Evolutionary conservation across 345 rosid genomes (phyloP), one percentile per base, ranked within the genome.

Genomic region (Brassica carinata): DNA sequence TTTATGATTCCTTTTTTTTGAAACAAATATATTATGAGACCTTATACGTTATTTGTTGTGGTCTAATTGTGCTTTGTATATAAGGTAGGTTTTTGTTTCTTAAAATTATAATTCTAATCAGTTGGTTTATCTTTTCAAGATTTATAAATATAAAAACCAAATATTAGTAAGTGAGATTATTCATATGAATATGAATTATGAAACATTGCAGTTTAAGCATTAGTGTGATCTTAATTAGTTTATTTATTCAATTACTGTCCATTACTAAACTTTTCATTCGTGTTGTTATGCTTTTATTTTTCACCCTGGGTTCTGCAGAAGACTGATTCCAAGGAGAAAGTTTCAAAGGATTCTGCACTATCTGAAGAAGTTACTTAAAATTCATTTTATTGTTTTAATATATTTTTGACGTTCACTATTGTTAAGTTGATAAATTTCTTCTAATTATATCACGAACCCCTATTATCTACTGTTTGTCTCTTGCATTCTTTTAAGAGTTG

Each of bases 261-360:
- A 62, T 62, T 34, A 69, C 0, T 75, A 75, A 29, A 71, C 70
- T 4, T 59, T 67, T 59, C 33, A 62, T 34, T 48, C 15, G 2
- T 27, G 5, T 55, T 75, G 53, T 40, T 70, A 62, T 38, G 6
- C 4, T 63, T 69, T 11, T 75, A 75, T 17, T 64, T 38, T 81
- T 64, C 80, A 81, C 80, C 6, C 10, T 69, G 51, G 6, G 8
- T 14, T 69, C 79, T 13, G 36, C 51, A 61, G 76, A 36, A 15
- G 19, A 18, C 3, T 80, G 29, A 75, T 64, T 79, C 71, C 9
- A 74, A 15, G 14, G 67, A 80, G 72, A 30, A 80, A 38, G 27
- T 34, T 80, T 38, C 79, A 48, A 48, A 19, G 77, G n/a, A 64
- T 63, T 64, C 72, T 55, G 14, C 26, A 68, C 15, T 1, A 29